Evolutionary conservation across 108 stramenopile genomes (phyloP).

Genomic region (Nitzschia sp.): DNA sequence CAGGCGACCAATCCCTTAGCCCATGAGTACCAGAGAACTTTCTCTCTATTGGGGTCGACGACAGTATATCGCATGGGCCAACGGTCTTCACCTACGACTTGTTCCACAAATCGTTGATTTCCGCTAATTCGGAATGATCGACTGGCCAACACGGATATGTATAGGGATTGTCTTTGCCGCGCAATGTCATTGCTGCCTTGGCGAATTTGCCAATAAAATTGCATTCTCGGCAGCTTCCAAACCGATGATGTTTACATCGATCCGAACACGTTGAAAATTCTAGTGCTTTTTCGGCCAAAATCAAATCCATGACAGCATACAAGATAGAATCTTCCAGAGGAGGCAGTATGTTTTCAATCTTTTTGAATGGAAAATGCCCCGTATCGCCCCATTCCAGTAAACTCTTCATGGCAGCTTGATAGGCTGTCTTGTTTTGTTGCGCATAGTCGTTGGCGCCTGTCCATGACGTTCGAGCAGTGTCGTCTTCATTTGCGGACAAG

Average conservation of each 20-base stretch:
- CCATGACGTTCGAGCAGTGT: no score
- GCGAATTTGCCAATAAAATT: neutral
- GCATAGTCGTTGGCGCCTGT: neutral
- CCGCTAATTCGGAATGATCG: neutral
- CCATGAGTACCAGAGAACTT: no score
- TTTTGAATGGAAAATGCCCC: no score
- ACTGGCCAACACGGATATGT: conserved; percentile 2
- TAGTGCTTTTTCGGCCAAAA: conserved; percentile 4
- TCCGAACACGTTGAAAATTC: neutral
- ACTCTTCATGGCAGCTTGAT: no score
- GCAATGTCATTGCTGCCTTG: neutral
- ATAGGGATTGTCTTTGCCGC: neutral
- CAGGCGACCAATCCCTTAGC: no score
- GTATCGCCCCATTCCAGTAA: no score
- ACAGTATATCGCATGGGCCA: no score
- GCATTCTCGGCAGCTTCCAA: neutral
- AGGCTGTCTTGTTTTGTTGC: neutral
- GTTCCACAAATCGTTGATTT: neutral
- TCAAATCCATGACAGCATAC: neutral
- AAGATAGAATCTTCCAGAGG: neutral
- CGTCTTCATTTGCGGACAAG: neutral
- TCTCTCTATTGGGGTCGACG: no score
- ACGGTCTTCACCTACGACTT: neutral
- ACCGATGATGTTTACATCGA: no score
- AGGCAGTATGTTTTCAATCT: neutral